Evolutionary conservation across 2,329 filamentous ascomycete genomes (phyloP).

Genomic region (Sarocladiaceae sp.): DNA sequence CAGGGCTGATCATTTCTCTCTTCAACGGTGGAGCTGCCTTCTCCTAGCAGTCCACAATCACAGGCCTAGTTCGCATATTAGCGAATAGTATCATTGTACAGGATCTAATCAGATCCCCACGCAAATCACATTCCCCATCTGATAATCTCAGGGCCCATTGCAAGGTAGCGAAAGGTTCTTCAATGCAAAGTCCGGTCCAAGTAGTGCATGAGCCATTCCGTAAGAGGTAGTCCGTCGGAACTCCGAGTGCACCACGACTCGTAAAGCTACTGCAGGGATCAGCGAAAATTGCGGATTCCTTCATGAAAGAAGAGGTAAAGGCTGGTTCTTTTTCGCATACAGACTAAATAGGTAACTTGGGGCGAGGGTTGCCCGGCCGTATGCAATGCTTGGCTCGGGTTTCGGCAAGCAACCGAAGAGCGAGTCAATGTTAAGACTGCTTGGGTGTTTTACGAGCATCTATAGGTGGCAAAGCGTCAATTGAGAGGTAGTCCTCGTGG

Average conservation of each 20-base stretch:
- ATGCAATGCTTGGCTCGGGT: not conserved
- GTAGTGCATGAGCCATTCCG: not conserved
- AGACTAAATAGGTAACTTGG: too few relatives aligned
- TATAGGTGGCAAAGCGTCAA: too few relatives aligned
- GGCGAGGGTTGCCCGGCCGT: not conserved
- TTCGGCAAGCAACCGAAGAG: not conserved
- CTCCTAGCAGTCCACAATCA: not conserved
- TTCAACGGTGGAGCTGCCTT: not conserved
- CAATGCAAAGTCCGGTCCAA: not conserved
- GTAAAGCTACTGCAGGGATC: not conserved
- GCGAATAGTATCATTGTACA: not conserved
- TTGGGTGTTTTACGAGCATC: too few relatives aligned
- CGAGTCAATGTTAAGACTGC: too few relatives aligned
- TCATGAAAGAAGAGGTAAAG: too few relatives aligned
- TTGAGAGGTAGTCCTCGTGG: too few relatives aligned
- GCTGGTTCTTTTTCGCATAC: too few relatives aligned
- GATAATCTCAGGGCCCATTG: not conserved
- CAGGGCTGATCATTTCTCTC: not conserved
- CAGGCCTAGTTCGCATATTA: not conserved
- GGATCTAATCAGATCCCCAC: slow-evolving; percentile 7
- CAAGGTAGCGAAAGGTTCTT: not conserved
- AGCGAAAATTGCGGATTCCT: not conserved
- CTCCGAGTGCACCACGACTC: not conserved
- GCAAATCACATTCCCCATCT: not conserved
- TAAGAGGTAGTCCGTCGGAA: not conserved